Conservation (phyloP, 768 basidiomycete species). For the Trametes cinnabarina region DNA sequence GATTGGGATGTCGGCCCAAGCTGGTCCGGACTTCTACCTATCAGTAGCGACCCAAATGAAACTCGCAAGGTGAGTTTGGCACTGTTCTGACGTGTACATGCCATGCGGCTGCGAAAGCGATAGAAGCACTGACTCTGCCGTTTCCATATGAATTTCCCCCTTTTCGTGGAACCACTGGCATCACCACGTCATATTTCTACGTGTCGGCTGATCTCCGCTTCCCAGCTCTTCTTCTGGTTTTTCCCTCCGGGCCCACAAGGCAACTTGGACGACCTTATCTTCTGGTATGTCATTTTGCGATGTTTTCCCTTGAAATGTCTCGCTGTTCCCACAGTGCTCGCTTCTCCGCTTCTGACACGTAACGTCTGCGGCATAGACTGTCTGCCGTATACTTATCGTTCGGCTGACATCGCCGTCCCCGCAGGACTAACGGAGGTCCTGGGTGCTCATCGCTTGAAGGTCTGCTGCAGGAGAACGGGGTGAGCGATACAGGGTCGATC, state of each 20-base stretch:
- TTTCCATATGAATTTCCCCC: not conserved
- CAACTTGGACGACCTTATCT: constrained; percentile 68
- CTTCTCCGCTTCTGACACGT: too few relatives aligned
- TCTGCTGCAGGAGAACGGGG: constrained; percentile 74
- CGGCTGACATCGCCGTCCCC: too few relatives aligned
- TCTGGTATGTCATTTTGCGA: constrained; percentile 49
- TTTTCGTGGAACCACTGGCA: not conserved
- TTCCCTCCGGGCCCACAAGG: constrained; percentile 77
- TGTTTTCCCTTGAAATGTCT: too few relatives aligned
- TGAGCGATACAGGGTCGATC: constrained; percentile 28
- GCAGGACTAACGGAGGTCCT: constrained; percentile 78
- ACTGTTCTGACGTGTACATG: too few relatives aligned
- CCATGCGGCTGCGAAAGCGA: too few relatives aligned
- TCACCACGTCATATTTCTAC: not conserved
- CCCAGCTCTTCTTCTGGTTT: constrained; percentile 80
- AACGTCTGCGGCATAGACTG: too few relatives aligned
- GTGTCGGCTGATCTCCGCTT: too few relatives aligned
- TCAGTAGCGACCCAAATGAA: constrained; percentile 58
- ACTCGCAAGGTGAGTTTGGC: constrained; percentile 54
- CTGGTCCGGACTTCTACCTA: constrained; percentile 73
- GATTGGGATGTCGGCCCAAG: constrained; percentile 74
- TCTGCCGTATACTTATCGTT: too few relatives aligned
- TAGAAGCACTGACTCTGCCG: not conserved
- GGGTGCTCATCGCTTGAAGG: constrained; percentile 77
- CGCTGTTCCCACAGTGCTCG: too few relatives aligned